Conservation (phyloP, 1,284 basidiomycete species). For the Cryptococcus sp. region DNA sequence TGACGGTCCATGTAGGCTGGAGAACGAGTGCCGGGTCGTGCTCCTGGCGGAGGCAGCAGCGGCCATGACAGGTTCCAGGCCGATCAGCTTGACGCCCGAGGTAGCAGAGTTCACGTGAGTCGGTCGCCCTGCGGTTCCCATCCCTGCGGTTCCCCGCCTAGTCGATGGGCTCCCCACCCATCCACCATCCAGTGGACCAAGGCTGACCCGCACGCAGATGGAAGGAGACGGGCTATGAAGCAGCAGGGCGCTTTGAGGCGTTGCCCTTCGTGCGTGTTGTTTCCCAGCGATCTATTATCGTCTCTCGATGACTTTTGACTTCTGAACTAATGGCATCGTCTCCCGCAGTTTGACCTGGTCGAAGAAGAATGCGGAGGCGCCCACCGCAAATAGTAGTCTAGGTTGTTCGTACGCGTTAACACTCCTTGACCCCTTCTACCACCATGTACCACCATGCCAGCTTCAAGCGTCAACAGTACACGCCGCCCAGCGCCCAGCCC, state of each 20-base stretch:
- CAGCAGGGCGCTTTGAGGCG: constrained; percentile 29
- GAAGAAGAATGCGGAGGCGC: constrained; percentile 25
- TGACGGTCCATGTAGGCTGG: constrained; percentile 15
- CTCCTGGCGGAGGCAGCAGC: constrained; percentile 26
- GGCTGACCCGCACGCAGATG: constrained; percentile 7
- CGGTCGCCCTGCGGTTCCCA: neutral
- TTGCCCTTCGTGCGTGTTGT: constrained; percentile 24
- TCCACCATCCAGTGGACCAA: neutral
- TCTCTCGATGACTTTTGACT: too few species aligned
- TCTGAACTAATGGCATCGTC: neutral
- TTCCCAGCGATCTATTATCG: too few species aligned
- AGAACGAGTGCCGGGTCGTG: constrained; percentile 31
- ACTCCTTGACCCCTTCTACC: too few species aligned
- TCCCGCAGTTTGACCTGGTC: constrained; percentile 30
- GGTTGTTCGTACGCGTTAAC: too few species aligned
- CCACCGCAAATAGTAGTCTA: constrained; percentile 7
- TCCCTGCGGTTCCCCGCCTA: too few species aligned
- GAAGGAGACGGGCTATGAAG: constrained; percentile 29
- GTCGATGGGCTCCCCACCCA: too few species aligned
- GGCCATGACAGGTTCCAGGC: constrained; percentile 21
- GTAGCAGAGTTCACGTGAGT: constrained; percentile 31
- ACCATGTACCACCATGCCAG: too few species aligned
- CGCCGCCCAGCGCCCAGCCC: neutral
- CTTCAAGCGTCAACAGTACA: neutral
- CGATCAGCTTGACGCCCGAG: constrained; percentile 15